Evolutionary conservation across 768 basidiomycete genomes (phyloP), one percentile per base, ranked within the genome.

Genomic region (Hypholoma sublateritium): DNA sequence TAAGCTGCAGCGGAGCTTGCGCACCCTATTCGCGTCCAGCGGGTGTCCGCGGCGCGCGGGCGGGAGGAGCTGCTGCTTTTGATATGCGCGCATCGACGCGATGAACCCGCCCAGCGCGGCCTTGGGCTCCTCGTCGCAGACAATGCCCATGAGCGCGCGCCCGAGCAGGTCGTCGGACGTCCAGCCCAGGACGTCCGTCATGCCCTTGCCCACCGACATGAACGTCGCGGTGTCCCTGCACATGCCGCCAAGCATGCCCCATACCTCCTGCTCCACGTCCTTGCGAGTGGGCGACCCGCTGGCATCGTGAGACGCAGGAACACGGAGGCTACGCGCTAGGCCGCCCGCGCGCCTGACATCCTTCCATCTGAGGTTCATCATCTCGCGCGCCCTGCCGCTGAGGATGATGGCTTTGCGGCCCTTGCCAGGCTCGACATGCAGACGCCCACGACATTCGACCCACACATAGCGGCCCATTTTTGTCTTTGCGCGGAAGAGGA

Each of bases 341-440:
- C 85, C 87, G 19, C 86, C 86, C 2, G 78, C 79, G 25, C 69
- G 66, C 1, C 74, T 69, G 25, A 94, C 71, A 36, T 77, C 74
- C 3, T 73, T 75, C 92, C 92, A 94, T 4, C 67, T 70, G 21
- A 93, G 69, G 1, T 62, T 67, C 7, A 85, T 83, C 79, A 91
- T 87, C 64, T 80, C 80, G 44, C 88, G 74, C 28, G 87, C 83
- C 8, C 96, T 80, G 0, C 89, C 95, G 55, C 83, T 85, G n/a
- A 99, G 78, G 35, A 99, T 85, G 66, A 99, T 93, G 1, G 94
- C 93, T 72, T 98, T 97, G 36, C 94, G 78, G 0, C 94, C 94
- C 67, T 98, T 98, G 1, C 94, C 93, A 0, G 93, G 88, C 74
- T 99, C 96, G 55, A 91, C 82, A 65, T 95, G 89, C 39, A 98